A percentile compares a stretch with the other conserved stretches of the same genome.
Conservation (phyloP, 345 rosid species). For the Eucalyptus pauciflora region DNA sequence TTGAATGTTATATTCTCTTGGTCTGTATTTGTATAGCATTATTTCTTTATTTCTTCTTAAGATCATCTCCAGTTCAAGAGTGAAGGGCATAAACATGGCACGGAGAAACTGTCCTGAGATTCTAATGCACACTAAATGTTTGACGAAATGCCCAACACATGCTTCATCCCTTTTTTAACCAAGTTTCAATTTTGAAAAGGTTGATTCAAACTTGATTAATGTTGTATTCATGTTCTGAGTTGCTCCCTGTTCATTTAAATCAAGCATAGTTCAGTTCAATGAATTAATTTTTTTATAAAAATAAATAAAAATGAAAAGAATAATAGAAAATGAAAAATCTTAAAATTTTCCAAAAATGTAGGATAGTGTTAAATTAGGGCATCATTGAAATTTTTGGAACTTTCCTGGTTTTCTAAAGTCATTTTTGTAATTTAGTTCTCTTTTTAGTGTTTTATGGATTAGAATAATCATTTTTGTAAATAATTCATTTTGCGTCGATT, state of each 20-base stretch:
- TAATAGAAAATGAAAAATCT: not conserved
- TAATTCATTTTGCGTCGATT: too few relatives aligned
- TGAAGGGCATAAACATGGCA: not conserved
- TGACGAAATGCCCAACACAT: not conserved
- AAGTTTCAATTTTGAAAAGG: not conserved
- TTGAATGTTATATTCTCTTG: too few relatives aligned
- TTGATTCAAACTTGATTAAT: not conserved
- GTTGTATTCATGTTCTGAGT: not conserved
- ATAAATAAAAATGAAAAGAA: too few relatives aligned
- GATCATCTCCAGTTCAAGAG: too few relatives aligned
- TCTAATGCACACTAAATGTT: not conserved
- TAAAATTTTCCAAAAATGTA: not conserved
- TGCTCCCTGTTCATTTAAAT: not conserved
- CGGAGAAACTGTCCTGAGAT: rapidly evolving
- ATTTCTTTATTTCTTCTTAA: too few relatives aligned
- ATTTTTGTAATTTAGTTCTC: too few relatives aligned
- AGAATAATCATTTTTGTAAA: too few relatives aligned
- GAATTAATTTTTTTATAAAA: too few relatives aligned
- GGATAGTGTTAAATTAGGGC: not conserved
- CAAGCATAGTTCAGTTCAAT: not conserved
- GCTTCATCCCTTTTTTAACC: too few relatives aligned
- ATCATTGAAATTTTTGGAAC: rapidly evolving
- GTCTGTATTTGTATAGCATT: too few relatives aligned
- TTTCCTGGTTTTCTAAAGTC: not conserved
- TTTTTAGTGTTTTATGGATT: rapidly evolving